Percentiles rank a stretch among this genome's conserved stretches.
These are phyloP conservation scores for Eucalyptus sideroxylon DNA, from an alignment of 345 rosid species.

Conservation along the genomic window DNA sequence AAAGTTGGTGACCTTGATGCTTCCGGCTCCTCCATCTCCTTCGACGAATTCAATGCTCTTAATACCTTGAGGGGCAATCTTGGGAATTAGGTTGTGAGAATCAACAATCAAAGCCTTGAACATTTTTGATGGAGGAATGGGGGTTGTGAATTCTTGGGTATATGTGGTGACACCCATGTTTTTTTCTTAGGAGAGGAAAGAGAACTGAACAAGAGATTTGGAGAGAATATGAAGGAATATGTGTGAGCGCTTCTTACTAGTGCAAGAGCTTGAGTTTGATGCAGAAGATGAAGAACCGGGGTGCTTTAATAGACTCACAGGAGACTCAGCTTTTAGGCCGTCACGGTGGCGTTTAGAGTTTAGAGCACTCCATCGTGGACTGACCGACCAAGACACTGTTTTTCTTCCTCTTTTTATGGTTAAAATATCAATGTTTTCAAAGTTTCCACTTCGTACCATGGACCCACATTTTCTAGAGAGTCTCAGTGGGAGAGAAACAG, in stretches of 20 bases:
- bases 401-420: not conserved
- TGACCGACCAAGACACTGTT: not conserved
- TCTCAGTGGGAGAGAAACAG: not conserved
- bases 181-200: not conserved
- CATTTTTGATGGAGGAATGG: not conserved
- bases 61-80: not conserved
- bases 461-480: not conserved
- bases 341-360: not conserved
- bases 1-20: not conserved
- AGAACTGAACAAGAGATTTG: not conserved
- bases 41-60: not conserved
- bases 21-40: conserved; percentile 1
- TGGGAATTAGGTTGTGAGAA: not conserved
- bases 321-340: not conserved
- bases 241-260: not conserved
- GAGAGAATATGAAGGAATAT: not conserved
- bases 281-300: not conserved
- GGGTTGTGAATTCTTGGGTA: not conserved
- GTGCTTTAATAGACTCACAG: not conserved
- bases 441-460: not conserved
- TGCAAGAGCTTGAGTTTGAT: not conserved
- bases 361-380: not conserved
- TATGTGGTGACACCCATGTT: not conserved
- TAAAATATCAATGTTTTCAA: not conserved
- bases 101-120: not conserved